phyloP scores from a whole-genome alignment of 176 grass and related monocot species.

The Panicum miliaceum region DNA sequence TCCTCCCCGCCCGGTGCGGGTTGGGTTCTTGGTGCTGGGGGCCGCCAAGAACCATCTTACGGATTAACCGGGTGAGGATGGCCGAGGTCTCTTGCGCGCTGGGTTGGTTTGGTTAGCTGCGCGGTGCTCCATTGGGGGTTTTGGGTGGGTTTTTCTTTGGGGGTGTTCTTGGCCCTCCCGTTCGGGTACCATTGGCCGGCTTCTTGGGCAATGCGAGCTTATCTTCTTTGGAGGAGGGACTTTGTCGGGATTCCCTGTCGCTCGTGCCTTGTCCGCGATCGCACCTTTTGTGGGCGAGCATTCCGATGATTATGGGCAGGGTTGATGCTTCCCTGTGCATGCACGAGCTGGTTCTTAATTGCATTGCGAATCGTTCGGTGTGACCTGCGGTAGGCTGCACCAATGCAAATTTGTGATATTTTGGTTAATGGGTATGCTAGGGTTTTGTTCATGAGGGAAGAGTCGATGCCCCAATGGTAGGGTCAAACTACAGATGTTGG shows the following conservation, averaged over 20 bases:
- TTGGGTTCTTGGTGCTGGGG: background rate
- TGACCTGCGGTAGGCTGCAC: background rate
- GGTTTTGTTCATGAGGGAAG: slow-evolving; percentile 31
- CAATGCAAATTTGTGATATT: background rate
- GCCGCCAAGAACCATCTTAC: background rate
- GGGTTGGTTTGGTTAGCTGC: background rate
- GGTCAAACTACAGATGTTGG: background rate
- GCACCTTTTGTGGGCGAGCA: background rate
- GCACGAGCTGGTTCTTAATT: background rate
- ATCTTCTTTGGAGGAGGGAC: background rate
- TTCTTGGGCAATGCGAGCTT: background rate
- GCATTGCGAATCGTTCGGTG: background rate
- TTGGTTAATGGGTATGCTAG: background rate
- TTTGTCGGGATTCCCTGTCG: background rate
- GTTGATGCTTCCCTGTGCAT: background rate
- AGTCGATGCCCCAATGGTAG: background rate
- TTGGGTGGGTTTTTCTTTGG: slow-evolving; percentile 12
- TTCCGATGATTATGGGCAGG: background rate
- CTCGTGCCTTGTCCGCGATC: background rate
- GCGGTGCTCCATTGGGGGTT: slow-evolving; percentile 26
- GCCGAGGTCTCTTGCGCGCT: background rate
- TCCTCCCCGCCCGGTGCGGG: background rate
- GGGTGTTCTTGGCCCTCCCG: background rate
- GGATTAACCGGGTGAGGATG: background rate
- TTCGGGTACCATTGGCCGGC: background rate